Conservation (phyloP, 1,139 yeast species). For the Yamadazyma spencermartinsiae region DNA sequence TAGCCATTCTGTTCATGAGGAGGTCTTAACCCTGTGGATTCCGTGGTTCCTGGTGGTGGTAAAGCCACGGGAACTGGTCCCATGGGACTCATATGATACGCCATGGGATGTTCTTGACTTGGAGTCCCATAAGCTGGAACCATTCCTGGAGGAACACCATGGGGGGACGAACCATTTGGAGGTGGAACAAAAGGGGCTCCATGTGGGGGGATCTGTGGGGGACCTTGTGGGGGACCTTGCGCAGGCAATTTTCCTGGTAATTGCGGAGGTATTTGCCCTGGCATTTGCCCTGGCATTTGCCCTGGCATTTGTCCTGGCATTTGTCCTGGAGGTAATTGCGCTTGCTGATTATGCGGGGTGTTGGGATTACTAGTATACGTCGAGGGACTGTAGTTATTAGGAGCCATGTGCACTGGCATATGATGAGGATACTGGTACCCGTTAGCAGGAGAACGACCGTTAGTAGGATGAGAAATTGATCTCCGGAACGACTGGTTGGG, state of each 20-base stretch:
- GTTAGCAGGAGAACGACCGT: not conserved
- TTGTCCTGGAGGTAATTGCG: not conserved
- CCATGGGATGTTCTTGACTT: not conserved
- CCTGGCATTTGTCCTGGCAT: not conserved
- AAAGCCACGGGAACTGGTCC: constrained; percentile 4
- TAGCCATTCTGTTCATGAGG: constrained; percentile 1
- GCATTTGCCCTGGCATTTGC: not conserved
- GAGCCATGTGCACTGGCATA: not conserved
- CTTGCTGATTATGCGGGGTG: not conserved
- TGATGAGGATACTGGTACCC: not conserved
- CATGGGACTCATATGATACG: constrained; percentile 1
- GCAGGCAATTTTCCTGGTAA: constrained; percentile 1
- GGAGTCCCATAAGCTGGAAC: constrained; percentile 1
- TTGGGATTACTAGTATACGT: constrained; percentile 2
- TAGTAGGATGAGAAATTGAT: not conserved
- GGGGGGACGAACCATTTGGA: not conserved
- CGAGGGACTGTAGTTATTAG: not conserved
- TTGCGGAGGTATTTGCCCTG: too few species aligned
- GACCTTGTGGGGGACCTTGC: not conserved
- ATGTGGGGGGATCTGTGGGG: too few species aligned
- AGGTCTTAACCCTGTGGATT: constrained; percentile 3
- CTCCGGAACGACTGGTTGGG: too few species aligned
- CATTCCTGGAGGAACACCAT: constrained; percentile 1
- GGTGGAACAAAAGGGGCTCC: constrained; percentile 4
- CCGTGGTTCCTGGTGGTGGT: constrained; percentile 4